Conservation (phyloP, 164 flowering plant genomes). For the Liquidambar formosana region DNA sequence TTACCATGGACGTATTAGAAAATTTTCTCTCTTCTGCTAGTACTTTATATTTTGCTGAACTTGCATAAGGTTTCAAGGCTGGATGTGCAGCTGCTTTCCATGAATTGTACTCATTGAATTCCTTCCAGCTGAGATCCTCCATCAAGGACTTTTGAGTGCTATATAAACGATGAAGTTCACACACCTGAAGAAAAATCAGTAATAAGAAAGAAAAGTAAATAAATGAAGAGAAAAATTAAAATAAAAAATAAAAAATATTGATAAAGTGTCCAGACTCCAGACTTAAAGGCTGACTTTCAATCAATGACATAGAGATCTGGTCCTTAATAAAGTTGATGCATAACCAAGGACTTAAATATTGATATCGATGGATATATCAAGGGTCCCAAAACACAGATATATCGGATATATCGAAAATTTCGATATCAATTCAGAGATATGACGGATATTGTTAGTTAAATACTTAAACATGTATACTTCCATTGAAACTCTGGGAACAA, state of each 20-base stretch:
- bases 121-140: constrained; percentile 33
- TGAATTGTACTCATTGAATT: constrained; percentile 14
- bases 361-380: no score
- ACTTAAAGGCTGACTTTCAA: background rate
- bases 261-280: background rate
- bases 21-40: constrained; percentile 6
- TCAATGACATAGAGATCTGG: background rate
- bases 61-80: constrained; percentile 9
- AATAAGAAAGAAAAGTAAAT: background rate
- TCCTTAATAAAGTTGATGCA: background rate
- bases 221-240: background rate
- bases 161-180: constrained; percentile 54
- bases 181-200: constrained; percentile 30
- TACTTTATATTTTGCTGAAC: constrained; percentile 6
- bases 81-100: constrained; percentile 15
- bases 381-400: no score
- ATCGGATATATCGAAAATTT: no score
- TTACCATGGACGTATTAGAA: constrained; percentile 18
- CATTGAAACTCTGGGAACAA: no score
- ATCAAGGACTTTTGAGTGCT: constrained; percentile 34
- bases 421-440: no score
- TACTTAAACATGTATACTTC: no score
- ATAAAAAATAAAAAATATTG: no score
- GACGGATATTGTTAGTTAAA: no score
- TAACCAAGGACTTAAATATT: no score